These are phyloP conservation scores for Amanita molliuscula DNA, from an alignment of 768 basidiomycete genomes.

Conservation along the genomic window DNA sequence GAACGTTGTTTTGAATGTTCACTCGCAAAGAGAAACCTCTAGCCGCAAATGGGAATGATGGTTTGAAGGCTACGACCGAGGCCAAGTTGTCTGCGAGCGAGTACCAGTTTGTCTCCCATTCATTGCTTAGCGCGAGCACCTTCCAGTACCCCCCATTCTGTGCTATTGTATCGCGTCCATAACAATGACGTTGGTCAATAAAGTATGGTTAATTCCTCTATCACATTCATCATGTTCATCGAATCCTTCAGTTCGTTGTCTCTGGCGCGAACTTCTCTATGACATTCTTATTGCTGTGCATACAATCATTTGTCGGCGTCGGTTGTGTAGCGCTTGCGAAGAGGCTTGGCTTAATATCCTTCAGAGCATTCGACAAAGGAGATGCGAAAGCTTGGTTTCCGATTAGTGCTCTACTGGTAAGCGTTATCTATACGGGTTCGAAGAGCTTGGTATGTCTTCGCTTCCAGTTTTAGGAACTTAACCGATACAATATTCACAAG, in stretches of 20 bases:
- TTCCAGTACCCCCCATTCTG: slow-evolving; percentile 64
- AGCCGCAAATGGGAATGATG: slow-evolving; percentile 16
- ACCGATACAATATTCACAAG: slow-evolving; percentile 28
- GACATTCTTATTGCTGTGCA: slow-evolving; percentile 89
- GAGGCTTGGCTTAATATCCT: slow-evolving; percentile 66
- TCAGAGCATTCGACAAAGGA: slow-evolving; percentile 70
- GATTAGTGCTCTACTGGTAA: slow-evolving; percentile 83
- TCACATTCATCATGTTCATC: background rate
- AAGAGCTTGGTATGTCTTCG: slow-evolving; percentile 77
- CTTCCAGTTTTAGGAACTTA: background rate
- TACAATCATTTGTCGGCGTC: slow-evolving; percentile 86
- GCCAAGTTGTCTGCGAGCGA: slow-evolving; percentile 15
- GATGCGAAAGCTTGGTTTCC: slow-evolving; percentile 95
- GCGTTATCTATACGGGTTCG: slow-evolving; percentile 95
- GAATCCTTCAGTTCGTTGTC: slow-evolving; percentile 67
- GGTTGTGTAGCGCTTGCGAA: slow-evolving; percentile 68
- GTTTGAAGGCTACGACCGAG: slow-evolving; percentile 24
- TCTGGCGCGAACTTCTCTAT: slow-evolving; percentile 91
- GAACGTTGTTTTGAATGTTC: slow-evolving; percentile 5
- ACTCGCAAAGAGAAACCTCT: slow-evolving; percentile 11
- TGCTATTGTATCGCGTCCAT: slow-evolving; percentile 92
- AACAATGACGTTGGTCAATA: slow-evolving; percentile 95
- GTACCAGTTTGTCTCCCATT: slow-evolving; percentile 4
- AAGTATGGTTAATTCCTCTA: slow-evolving; percentile 35
- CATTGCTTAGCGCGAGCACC: background rate